Base-by-base conservation (phyloP, 2,329 filamentous ascomycete genomes). In the Trichoderma atrobrunneum region DNA sequence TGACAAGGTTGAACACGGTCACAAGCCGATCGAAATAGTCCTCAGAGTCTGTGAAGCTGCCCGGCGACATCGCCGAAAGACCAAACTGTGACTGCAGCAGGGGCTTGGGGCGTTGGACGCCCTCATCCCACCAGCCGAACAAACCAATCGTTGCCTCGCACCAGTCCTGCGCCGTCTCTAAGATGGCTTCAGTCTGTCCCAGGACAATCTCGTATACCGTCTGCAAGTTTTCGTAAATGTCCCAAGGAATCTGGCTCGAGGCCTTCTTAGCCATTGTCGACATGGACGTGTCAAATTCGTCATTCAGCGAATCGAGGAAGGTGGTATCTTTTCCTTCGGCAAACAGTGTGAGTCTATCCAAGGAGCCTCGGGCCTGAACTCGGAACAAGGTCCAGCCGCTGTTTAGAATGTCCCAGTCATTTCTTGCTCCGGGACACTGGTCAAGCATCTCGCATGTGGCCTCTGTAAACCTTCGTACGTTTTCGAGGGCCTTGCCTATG, bases 81-180 rank as follows among this genome's bases (percentile, higher is more conserved):
- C 75, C 76, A 48, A 85, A 73, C 34, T 83, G 82, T 14, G 84
- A 83, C 43, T 84, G 76, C 72, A 81, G 79, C 24, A 82, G 78
- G 63, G 78, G 81, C 76, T 82, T 84, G 72, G 81, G 82, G 64
- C 80, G 85, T 74, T 79, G 80, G 73, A 90, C 88, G n/a, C 89
- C 88, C 73, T 96, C 93, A 78, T 97, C 92, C 94, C 95, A 97
- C 95, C 95, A 98, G 7, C 92, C 91, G 36, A 95, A 91, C 64
- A 98, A 84, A 2, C 91, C 93, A 73, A 98, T 83, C 0, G 91
- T 92, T 0, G 94, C 95, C 83, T 98, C 95, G 66, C 95, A 90
- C 95, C 95, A 98, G 81, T 98, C 95, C 78, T 95, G 91, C 1
- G 94, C 89, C 59, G 90, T 89, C 61, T 90, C 88, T 73, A 97